phyloP scores from a whole-genome alignment of 495 filamentous ascomycete genomes.

The Aspergillus mulundensis region DNA sequence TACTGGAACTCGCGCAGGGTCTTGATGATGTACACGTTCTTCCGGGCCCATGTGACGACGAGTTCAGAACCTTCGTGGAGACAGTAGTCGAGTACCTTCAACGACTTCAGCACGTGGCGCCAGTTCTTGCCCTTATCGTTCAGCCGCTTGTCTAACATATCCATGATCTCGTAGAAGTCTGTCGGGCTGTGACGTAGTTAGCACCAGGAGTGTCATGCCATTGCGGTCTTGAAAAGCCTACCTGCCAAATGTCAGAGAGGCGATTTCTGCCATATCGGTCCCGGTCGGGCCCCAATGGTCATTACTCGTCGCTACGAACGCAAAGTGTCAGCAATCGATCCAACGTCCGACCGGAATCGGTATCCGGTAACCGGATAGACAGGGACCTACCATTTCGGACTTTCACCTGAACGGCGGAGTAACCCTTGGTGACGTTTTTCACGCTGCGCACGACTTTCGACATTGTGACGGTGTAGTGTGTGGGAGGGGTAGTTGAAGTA shows the following conservation, averaged over 20 bases:
- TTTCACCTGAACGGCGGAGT: slow-evolving; percentile 95
- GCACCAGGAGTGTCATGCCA: background rate
- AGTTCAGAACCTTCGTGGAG: slow-evolving; percentile 95
- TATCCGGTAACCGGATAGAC: slow-evolving; percentile 1
- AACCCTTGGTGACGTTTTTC: slow-evolving; percentile 99
- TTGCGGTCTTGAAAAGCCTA: slow-evolving; percentile 41
- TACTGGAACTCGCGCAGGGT: slow-evolving; percentile 95
- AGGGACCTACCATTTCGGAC: slow-evolving; percentile 89
- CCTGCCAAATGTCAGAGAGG: slow-evolving; percentile 95
- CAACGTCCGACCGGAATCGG: slow-evolving; percentile 10
- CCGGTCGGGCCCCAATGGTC: slow-evolving; percentile 99
- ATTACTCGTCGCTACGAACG: slow-evolving; percentile 82
- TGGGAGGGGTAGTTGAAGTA: background rate
- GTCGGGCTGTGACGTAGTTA: slow-evolving; percentile 58
- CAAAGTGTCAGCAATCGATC: slow-evolving; percentile 4
- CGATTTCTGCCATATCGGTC: slow-evolving; percentile 98
- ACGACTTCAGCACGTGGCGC: slow-evolving; percentile 95
- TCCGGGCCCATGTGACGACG: slow-evolving; percentile 95
- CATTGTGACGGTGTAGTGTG: slow-evolving; percentile 53
- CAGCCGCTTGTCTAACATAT: slow-evolving; percentile 98
- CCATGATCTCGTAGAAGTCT: slow-evolving; percentile 99
- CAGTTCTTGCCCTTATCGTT: slow-evolving; percentile 99
- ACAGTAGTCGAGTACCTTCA: slow-evolving; percentile 98
- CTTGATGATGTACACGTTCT: slow-evolving; percentile 98
- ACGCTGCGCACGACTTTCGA: slow-evolving; percentile 97